A percentile compares a stretch with the other conserved stretches of the same genome.
phyloP scores from a whole-genome alignment of 257 asterid species.

The Solanum virginianum region DNA sequence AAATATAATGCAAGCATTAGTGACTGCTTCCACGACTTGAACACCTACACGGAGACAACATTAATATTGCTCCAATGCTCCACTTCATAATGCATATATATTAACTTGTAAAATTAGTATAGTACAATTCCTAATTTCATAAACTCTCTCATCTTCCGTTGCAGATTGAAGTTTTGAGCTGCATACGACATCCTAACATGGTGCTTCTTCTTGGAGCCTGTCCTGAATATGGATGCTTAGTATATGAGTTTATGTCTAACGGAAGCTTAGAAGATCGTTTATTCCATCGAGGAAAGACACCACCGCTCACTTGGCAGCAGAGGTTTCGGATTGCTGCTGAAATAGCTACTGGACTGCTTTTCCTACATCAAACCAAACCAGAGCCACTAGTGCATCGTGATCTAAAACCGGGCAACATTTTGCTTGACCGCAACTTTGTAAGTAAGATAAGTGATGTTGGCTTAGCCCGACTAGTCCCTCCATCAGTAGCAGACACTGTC shows the following conservation, averaged over 20 bases:
- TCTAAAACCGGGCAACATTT: conserved; percentile 20
- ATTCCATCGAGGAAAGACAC: conserved; percentile 11
- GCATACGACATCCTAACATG: conserved; percentile 26
- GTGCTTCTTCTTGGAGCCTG: conserved; percentile 29
- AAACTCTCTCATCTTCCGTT: background rate
- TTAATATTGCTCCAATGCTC: background rate
- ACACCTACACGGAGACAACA: background rate
- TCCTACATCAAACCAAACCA: conserved; percentile 22
- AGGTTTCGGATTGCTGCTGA: conserved; percentile 20
- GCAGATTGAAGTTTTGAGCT: conserved; percentile 24
- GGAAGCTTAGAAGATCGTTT: conserved; percentile 29
- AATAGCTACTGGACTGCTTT: conserved; percentile 15
- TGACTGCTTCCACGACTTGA: background rate
- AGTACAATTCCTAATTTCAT: background rate
- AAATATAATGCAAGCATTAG: background rate
- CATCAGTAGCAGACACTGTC: conserved; percentile 15
- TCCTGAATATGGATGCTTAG: conserved; percentile 24
- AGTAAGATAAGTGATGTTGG: conserved; percentile 26
- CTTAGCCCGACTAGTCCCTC: conserved; percentile 25
- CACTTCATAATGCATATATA: background rate
- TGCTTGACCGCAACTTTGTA: conserved; percentile 22
- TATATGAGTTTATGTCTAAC: conserved; percentile 20
- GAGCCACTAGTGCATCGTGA: conserved; percentile 26
- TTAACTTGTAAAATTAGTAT: background rate
- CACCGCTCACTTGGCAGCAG: conserved; percentile 19